Percentiles rank a stretch among this genome's conserved stretches.
Evolutionary conservation across 169 alveolate genomes (phyloP).

Genomic region (Plasmodium gallinaceum): DNA sequence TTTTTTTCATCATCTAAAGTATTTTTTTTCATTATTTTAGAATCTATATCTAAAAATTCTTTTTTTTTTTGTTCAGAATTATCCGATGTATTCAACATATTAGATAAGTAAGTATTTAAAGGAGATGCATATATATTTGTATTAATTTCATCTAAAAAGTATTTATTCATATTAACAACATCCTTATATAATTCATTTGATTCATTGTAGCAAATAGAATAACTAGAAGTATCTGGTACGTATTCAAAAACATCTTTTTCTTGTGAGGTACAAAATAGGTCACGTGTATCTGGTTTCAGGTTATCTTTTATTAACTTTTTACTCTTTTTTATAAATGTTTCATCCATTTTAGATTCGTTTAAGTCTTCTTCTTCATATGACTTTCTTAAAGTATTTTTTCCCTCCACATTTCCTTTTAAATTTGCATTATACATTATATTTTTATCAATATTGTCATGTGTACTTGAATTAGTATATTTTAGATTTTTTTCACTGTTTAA

Average conservation of each 20-base stretch:
- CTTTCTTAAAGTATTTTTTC: constrained; percentile 4
- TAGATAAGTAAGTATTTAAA: constrained; percentile 61
- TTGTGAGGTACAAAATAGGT: constrained; percentile 49
- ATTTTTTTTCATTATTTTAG: constrained; percentile 9
- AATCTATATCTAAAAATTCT: background rate
- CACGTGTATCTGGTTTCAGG: constrained; percentile 45
- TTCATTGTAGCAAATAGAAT: constrained; percentile 56
- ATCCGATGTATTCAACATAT: constrained; percentile 14
- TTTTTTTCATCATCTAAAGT: constrained; percentile 42
- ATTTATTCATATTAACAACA: constrained; percentile 56
- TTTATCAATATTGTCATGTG: constrained; percentile 7
- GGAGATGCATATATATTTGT: constrained; percentile 74
- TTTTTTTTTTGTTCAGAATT: constrained; percentile 4
- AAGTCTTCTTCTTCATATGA: background rate
- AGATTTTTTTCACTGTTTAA: constrained; percentile 3
- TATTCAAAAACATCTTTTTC: constrained; percentile 74
- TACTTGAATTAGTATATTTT: background rate
- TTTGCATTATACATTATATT: background rate
- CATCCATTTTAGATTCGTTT: constrained; percentile 3
- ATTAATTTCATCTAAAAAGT: constrained; percentile 63
- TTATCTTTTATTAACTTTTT: constrained; percentile 44
- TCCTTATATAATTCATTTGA: constrained; percentile 72
- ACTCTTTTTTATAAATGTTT: constrained; percentile 3
- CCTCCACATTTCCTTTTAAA: constrained; percentile 10
- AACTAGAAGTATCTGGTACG: constrained; percentile 63